A percentile compares a stretch with the other conserved stretches of the same genome.
These are phyloP conservation scores for Hypericum androsaemum DNA, from an alignment of 345 rosid genomes.

Conservation along the genomic window DNA sequence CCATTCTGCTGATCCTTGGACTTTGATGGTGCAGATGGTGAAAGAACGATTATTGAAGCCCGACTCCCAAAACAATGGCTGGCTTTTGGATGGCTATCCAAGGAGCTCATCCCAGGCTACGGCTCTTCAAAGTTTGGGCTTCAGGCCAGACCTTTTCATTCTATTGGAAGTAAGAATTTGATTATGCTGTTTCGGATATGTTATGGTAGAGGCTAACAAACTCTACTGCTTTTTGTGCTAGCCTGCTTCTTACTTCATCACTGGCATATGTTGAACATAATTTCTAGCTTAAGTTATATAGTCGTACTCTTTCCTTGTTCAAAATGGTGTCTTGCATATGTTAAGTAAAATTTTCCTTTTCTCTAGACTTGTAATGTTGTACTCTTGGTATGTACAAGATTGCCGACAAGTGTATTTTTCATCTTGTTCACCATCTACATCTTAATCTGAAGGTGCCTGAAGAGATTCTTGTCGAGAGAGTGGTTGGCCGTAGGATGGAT, in stretches of 20 bases:
- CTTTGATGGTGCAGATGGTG: constrained; percentile 52
- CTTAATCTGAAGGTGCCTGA: constrained; percentile 62
- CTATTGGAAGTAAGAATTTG: constrained; percentile 55
- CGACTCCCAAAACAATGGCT: constrained; percentile 70
- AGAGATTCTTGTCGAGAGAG: constrained; percentile 85
- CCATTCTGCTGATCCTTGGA: constrained; percentile 7
- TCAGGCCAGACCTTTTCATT: constrained; percentile 78
- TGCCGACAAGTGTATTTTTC: not conserved
- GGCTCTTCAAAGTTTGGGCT: constrained; percentile 56
- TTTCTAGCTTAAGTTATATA: too few species aligned
- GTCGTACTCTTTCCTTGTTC: too few species aligned
- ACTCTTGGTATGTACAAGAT: not conserved
- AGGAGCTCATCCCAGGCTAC: constrained; percentile 82
- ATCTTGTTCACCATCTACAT: constrained; percentile 2
- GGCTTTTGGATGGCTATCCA: constrained; percentile 98
- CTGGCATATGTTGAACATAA: too few species aligned
- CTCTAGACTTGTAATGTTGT: too few species aligned
- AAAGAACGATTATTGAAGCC: constrained; percentile 63
- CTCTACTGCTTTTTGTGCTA: too few species aligned
- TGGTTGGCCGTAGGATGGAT: constrained; percentile 82
- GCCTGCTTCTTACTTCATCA: too few species aligned
- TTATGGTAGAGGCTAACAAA: too few species aligned
- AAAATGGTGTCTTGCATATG: too few species aligned
- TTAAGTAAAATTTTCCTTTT: too few species aligned
- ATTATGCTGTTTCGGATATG: not conserved